Conservation (phyloP, 108 stramenopile species). For the Ochromonas danica region DNA sequence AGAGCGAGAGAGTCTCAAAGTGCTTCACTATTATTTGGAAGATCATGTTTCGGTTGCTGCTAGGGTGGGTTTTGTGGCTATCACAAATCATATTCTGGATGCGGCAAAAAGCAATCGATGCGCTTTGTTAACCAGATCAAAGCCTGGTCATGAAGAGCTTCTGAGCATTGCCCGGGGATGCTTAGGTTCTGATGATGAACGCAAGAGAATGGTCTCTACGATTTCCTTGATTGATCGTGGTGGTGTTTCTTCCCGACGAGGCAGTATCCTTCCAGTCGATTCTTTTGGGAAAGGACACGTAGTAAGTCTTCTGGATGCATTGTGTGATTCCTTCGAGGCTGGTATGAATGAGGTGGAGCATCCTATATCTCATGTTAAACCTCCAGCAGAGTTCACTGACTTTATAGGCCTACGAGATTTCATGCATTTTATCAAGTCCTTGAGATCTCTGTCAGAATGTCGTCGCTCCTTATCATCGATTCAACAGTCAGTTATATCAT, state of each 20-base stretch:
- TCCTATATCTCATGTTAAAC: neutral
- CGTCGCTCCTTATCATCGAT: too few relatives aligned
- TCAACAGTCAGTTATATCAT: neutral
- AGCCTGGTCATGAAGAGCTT: conserved; percentile 51
- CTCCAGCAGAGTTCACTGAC: conserved; percentile 3
- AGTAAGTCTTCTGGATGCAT: neutral
- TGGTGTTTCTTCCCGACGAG: neutral
- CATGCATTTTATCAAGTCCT: conserved; percentile 3
- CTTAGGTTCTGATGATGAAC: neutral
- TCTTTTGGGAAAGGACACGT: neutral
- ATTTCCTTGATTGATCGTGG: neutral
- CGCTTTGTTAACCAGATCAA: conserved; percentile 38
- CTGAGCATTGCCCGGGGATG: conserved; percentile 32
- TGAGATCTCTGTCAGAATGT: neutral
- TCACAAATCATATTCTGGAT: conserved; percentile 52
- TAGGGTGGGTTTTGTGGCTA: conserved; percentile 38
- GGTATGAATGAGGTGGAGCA: neutral
- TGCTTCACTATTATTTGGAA: conserved; percentile 53
- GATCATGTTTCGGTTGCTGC: conserved; percentile 41
- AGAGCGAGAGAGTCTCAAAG: conserved; percentile 53
- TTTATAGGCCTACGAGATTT: conserved; percentile 8
- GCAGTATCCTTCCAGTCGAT: neutral
- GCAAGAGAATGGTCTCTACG: neutral
- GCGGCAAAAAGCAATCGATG: conserved; percentile 58
- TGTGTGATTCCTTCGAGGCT: neutral